A percentile compares a stretch with the other conserved stretches of the same genome.
Conservation (phyloP, 1,139 yeast genomes). For the Lodderomyces beijingensis region DNA sequence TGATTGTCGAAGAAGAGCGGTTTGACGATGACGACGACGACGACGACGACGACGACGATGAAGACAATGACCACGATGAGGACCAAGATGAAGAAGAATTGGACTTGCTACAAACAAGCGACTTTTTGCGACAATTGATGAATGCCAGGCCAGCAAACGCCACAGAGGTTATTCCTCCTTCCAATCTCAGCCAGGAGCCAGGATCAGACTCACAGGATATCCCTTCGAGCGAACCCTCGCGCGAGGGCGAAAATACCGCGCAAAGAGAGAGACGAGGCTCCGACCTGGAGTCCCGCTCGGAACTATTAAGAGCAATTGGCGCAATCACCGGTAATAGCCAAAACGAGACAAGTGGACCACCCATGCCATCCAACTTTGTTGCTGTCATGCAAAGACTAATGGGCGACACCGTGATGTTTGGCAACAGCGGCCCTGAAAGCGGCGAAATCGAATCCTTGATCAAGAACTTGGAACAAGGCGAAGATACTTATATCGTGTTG, state of each 20-base stretch:
- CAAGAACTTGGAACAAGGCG: slow-evolving; percentile 38
- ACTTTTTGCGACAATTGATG: slow-evolving; percentile 22
- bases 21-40: slow-evolving; percentile 9
- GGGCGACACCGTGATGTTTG: slow-evolving; percentile 35
- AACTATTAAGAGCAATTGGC: slow-evolving; percentile 26
- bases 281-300: too few relatives aligned
- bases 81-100: slow-evolving; percentile 16
- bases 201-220: too few relatives aligned
- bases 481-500: slow-evolving; percentile 43
- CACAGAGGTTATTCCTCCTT: too few relatives aligned
- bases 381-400: slow-evolving; percentile 36
- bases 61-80: slow-evolving; percentile 18
- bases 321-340: slow-evolving; percentile 15
- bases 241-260: too few relatives aligned
- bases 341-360: slow-evolving; percentile 4
- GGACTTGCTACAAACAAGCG: slow-evolving; percentile 24
- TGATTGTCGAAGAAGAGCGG: slow-evolving; percentile 7
- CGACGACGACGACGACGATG: slow-evolving; percentile 10
- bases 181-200: too few relatives aligned
- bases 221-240: too few relatives aligned
- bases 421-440: slow-evolving; percentile 20
- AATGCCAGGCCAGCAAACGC: slow-evolving; percentile 15
- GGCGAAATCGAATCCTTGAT: slow-evolving; percentile 33
- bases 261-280: too few relatives aligned
- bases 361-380: slow-evolving; percentile 22